phyloP scores from a whole-genome alignment of 495 filamentous ascomycete genomes.

The Sphaerosporella brunnea region DNA sequence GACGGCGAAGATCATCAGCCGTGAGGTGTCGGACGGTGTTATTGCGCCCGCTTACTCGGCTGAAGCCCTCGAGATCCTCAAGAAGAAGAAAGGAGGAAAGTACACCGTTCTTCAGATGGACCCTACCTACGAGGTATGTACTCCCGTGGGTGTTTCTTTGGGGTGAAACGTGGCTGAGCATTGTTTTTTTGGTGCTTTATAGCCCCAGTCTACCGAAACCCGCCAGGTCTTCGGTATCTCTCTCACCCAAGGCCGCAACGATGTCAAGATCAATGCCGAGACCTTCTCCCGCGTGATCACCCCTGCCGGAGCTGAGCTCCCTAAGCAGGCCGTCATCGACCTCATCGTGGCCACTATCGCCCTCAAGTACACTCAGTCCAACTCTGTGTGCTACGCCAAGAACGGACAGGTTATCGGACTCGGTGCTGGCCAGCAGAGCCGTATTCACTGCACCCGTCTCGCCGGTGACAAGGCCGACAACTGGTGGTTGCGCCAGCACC shows the following conservation, averaged over 20 bases:
- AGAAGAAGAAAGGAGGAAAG: constrained; percentile 95
- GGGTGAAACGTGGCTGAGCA: too few species aligned
- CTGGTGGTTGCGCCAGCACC: constrained; percentile 98
- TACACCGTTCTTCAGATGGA: constrained; percentile 95
- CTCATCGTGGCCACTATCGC: constrained; percentile 91
- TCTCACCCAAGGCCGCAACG: constrained; percentile 78
- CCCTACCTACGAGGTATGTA: constrained; percentile 43
- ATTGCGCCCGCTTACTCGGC: constrained; percentile 73
- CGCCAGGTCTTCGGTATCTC: constrained; percentile 77
- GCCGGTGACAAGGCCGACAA: constrained; percentile 98
- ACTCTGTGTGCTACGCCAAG: constrained; percentile 94
- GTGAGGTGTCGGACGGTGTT: constrained; percentile 93
- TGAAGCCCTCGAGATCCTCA: constrained; percentile 75
- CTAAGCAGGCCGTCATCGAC: constrained; percentile 69
- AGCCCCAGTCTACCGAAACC: constrained; percentile 52
- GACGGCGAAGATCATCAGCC: constrained; percentile 89
- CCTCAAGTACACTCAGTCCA: constrained; percentile 94
- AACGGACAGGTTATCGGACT: constrained; percentile 89
- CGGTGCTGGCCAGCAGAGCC: constrained; percentile 88
- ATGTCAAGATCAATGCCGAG: constrained; percentile 63
- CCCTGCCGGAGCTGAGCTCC: constrained; percentile 49
- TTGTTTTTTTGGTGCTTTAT: too few species aligned
- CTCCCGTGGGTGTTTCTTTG: too few species aligned
- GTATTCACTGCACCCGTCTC: constrained; percentile 94
- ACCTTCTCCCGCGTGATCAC: constrained; percentile 73